Evolutionary conservation across 2,329 filamentous ascomycete genomes (phyloP), one percentile per base, ranked within the genome.

Genomic region (Pseudogymnoascus verrucosus): DNA sequence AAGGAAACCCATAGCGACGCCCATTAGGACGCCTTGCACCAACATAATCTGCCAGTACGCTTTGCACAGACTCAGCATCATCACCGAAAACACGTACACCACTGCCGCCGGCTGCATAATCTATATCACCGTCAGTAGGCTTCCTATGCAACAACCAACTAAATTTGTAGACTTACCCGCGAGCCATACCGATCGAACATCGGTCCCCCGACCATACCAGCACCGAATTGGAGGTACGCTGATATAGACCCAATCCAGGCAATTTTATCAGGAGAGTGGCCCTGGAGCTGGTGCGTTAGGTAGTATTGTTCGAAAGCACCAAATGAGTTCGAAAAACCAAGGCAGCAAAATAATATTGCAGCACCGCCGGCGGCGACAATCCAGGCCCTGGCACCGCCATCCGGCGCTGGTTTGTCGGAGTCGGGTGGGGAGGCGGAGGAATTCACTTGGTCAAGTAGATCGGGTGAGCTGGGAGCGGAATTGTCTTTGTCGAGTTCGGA

Each of bases 181-280:
- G 86, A 83, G 10, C 87, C 87, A 64, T 84, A 82, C 57, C 77
- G 80, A 69, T 90, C 87, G 67, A 80, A 87, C 0, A 87, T 44
- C 39, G 80, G 82, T 1, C 87, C 87, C 11, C 86, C 78, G 11
- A 89, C 68, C 0, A 84, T 83, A 0, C 85, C 84, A 69, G 79
- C 66, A 7, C 69, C 67, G 42, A 73, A 68, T 75, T 86, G 77
- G 67, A 82, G 76, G 66, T 80, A 82, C 26, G 79, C 73, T 64
- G 84, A 78, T 1, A 85, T 69, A 0, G 82, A 82, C 0, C 81
- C 78, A 47, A 86, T 85, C 84, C 83, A 86, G 11, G 83, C 75
- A n/a, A 86, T 76, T 0, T 78, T 79, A 60, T 79, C 82, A 1
- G 80, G 67, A 0, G 80, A 80, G 65, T 82, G 80, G 3, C 74